Base-by-base conservation (phyloP, 495 filamentous ascomycete species). In the Xylaria longipes region DNA sequence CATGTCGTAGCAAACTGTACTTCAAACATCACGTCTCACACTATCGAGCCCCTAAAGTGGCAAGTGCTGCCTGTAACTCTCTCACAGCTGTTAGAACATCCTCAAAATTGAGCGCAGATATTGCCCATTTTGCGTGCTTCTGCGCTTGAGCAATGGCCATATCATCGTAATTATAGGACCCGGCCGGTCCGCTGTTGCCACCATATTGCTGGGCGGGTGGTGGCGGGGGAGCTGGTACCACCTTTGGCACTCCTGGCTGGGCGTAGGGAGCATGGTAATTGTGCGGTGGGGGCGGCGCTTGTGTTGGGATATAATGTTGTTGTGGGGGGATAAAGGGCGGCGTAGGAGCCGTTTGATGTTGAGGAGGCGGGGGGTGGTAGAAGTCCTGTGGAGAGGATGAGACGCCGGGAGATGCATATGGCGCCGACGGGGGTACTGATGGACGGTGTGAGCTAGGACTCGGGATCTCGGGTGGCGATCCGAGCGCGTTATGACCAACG, bases 111-210 rank as follows among this genome's bases (percentile, higher is more conserved):
- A 99, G 82, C 6, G 96, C 96, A 27, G 96, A 98, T 41, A 98
- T 95, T 0, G 96, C 97, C 95, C 95, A 99, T 76, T 91, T 94
- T 0, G 96, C 95, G 83, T 97, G 96, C 75, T 98, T 99, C 79
- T 97, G 94, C 12, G 96, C 96, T 71, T 88, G 85, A 3, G 87
- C 76, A 39, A 97, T 92, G 4, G 92, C 84, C 71, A 89, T 85
- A 76, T 97, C 94, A 77, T 98, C 94, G 0, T 85, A 65, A 56
- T 77, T 75, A 25, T 63, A 68, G 58, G 50, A 29, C 46, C 63
- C 71, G 9, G 74, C 60, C 14, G 71, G 45, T 39, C 48, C 71
- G 20, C 41, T 61, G 45, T 57, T 52, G 12, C 68, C 69, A 9
- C 71, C 64, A 35, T 75, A 71, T 31, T 74, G 77, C 56, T 75